Evolutionary conservation across 768 basidiomycete species (phyloP).

Genomic region (Rhodocollybia butyracea): DNA sequence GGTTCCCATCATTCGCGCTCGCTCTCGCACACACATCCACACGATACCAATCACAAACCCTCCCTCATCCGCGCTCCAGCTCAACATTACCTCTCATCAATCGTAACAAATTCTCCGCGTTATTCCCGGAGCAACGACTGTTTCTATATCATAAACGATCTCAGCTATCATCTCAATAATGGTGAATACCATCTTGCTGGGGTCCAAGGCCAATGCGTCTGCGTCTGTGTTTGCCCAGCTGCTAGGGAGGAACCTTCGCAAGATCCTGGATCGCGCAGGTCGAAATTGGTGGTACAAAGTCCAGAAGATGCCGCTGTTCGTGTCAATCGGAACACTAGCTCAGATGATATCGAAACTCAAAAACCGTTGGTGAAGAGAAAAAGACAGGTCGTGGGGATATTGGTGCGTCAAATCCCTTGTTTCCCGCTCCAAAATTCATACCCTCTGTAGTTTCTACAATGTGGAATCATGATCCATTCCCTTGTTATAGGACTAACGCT

Average conservation of each 20-base stretch:
- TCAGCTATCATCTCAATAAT: conserved; percentile 13
- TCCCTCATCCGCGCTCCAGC: conserved; percentile 1
- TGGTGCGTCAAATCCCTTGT: conserved; percentile 41
- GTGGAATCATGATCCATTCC: conserved; percentile 85
- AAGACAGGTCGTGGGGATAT: conserved; percentile 70
- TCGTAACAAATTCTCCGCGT: conserved; percentile 12
- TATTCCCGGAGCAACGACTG: conserved; percentile 13
- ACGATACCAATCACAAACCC: conserved; percentile 17
- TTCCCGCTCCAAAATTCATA: background rate
- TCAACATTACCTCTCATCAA: conserved; percentile 12
- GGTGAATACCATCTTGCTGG: conserved; percentile 14
- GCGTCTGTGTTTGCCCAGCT: conserved; percentile 13
- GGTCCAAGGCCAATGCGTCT: conserved; percentile 9
- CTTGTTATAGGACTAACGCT: conserved; percentile 78
- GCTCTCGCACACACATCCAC: conserved; percentile 8
- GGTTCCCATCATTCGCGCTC: background rate
- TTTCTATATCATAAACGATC: conserved; percentile 16
- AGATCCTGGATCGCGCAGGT: conserved; percentile 1
- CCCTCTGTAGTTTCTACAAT: conserved; percentile 61
- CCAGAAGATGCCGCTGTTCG: background rate
- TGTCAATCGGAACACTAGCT: background rate
- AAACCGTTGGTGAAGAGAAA: conserved; percentile 43
- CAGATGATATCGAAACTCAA: conserved; percentile 14
- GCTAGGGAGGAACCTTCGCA: background rate
- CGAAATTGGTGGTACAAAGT: conserved; percentile 3